A percentile compares a stretch with the other conserved stretches of the same genome.
Evolutionary conservation across 2,329 filamentous ascomycete species (phyloP).

Genomic region (Aspergillus sp.): DNA sequence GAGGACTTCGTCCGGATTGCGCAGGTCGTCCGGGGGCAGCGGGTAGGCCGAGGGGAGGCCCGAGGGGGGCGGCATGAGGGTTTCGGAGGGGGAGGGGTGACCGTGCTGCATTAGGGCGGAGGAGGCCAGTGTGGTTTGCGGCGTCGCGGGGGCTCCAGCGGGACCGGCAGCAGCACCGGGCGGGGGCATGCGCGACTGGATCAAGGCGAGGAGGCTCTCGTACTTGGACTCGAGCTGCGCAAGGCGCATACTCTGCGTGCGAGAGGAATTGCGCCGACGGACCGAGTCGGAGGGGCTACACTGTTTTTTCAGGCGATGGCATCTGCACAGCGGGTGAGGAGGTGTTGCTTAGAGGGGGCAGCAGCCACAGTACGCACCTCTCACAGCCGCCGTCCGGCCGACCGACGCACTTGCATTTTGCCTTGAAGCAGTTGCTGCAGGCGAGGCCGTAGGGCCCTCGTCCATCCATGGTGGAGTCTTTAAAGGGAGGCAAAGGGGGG

Average conservation of each 20-base stretch:
- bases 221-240: conserved; percentile 6
- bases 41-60: background rate
- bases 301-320: conserved; percentile 9
- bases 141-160: background rate
- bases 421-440: conserved; percentile 10
- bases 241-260: background rate
- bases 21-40: background rate
- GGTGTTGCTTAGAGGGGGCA: background rate
- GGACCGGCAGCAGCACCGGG: background rate
- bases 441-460: conserved; percentile 14
- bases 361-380: background rate
- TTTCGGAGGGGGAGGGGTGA: background rate
- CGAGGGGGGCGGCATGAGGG: background rate
- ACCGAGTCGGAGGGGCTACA: conserved; percentile 2
- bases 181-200: background rate
- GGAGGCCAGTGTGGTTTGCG: background rate
- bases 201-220: background rate
- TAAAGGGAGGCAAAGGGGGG: background rate
- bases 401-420: conserved; percentile 8
- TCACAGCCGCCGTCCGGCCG: conserved; percentile 1
- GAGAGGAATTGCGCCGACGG: background rate
- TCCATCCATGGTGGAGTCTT: conserved; percentile 8
- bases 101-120: background rate
- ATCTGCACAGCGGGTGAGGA: background rate
- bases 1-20: background rate